These are phyloP conservation scores for Scytalidium lignicola DNA, from an alignment of 2,329 filamentous ascomycete genomes.

Conservation along the genomic window DNA sequence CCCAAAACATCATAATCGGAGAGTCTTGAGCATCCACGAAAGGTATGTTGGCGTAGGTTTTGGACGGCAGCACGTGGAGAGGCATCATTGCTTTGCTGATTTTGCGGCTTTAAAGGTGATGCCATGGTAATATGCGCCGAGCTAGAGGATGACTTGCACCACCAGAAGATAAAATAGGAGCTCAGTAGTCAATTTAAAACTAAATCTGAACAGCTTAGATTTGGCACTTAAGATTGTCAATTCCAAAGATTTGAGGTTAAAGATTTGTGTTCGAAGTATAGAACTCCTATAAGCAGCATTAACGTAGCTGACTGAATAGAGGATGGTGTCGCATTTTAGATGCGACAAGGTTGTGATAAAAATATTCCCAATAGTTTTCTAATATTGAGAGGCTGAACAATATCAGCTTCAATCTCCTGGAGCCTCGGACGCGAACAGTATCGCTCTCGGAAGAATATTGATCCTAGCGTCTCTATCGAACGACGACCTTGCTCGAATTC, in stretches of 20 bases:
- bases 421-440: neutral
- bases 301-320: neutral
- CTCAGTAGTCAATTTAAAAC: neutral
- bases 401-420: neutral
- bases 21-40: constrained; percentile 80
- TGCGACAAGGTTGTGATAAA: neutral
- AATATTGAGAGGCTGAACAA: neutral
- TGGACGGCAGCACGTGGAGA: constrained; percentile 50
- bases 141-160: neutral
- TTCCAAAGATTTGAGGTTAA: neutral
- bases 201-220: neutral
- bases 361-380: neutral
- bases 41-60: constrained; percentile 51
- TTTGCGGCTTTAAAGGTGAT: constrained; percentile 13
- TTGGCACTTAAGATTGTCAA: neutral
- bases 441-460: neutral
- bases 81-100: constrained; percentile 23
- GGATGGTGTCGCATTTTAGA: neutral
- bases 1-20: constrained; percentile 72
- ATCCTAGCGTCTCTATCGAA: neutral
- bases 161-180: neutral
- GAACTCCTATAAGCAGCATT: neutral
- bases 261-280: neutral
- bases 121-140: constrained; percentile 11
- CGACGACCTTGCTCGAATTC: neutral